Conservation (phyloP, 306 rosid species). For the Luffa acutangula region DNA sequence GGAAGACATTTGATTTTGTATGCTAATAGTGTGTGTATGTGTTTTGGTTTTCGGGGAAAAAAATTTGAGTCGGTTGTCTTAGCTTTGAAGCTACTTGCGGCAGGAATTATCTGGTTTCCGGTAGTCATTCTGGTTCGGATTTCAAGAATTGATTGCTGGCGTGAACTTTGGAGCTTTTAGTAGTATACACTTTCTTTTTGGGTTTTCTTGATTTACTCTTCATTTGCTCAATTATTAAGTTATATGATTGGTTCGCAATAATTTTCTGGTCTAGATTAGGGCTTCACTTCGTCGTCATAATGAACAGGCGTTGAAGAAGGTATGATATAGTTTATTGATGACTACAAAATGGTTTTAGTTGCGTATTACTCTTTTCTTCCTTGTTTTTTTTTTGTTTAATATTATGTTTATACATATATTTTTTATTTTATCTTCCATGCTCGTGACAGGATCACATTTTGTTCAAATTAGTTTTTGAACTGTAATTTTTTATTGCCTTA, state of each 20-base stretch:
- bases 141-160: not conserved
- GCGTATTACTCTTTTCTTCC: not conserved
- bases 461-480: not conserved
- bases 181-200: not conserved
- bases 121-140: not conserved
- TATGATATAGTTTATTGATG: not conserved
- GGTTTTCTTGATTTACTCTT: not conserved
- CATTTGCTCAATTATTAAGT: not conserved
- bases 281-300: conserved; percentile 86
- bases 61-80: not conserved
- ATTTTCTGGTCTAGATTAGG: conserved; percentile 2
- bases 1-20: not conserved
- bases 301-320: conserved; percentile 84
- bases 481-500: conserved; percentile 17
- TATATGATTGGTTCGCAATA: not conserved
- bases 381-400: not conserved
- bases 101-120: not conserved
- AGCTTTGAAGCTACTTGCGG: not conserved
- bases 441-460: not conserved
- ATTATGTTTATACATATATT: too few relatives aligned
- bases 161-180: not conserved
- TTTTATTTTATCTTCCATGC: not conserved
- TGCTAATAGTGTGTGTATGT: not conserved
- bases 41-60: not conserved
- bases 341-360: not conserved